Percentiles rank a stretch among this genome's conserved stretches.
phyloP scores from a whole-genome alignment of 139 green algal genomes.

The Edaphochlamys debaryana region DNA sequence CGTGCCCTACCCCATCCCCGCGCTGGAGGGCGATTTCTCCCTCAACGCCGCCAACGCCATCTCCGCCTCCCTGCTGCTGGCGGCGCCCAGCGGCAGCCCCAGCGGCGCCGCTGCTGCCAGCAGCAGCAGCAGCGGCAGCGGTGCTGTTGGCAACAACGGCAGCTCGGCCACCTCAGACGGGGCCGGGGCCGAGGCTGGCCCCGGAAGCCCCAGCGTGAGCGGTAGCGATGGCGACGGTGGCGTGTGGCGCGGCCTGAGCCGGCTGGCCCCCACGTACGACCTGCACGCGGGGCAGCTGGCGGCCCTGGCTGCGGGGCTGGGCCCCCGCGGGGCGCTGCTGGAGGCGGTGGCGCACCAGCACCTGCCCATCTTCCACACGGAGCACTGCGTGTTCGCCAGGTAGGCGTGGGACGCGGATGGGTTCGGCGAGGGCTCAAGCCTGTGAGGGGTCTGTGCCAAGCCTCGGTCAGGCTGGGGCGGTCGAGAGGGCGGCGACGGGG shows the following conservation, averaged over 20 bases:
- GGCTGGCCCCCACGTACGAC: constrained; percentile 78
- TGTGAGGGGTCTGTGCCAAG: constrained; percentile 73
- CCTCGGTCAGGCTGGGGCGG: constrained; percentile 69
- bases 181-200: neutral
- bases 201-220: no score
- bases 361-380: constrained; percentile 91
- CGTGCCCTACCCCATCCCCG: constrained; percentile 27
- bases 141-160: neutral
- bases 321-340: constrained; percentile 38
- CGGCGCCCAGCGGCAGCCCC: neutral
- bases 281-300: constrained; percentile 78
- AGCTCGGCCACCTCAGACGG: no score
- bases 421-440: no score
- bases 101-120: neutral
- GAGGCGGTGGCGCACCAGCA: constrained; percentile 87
- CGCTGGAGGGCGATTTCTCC: constrained; percentile 84
- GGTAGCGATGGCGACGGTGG: neutral
- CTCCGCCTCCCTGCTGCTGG: constrained; percentile 68
- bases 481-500: no score
- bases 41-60: constrained; percentile 88
- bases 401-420: neutral
- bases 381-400: constrained; percentile 88
- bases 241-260: constrained; percentile 12
- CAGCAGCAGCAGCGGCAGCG: neutral
- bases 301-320: constrained; percentile 35